Evolutionary conservation across 2,329 filamentous ascomycete genomes (phyloP), one percentile per base, ranked within the genome.

Genomic region (Lizonia empirigonia): DNA sequence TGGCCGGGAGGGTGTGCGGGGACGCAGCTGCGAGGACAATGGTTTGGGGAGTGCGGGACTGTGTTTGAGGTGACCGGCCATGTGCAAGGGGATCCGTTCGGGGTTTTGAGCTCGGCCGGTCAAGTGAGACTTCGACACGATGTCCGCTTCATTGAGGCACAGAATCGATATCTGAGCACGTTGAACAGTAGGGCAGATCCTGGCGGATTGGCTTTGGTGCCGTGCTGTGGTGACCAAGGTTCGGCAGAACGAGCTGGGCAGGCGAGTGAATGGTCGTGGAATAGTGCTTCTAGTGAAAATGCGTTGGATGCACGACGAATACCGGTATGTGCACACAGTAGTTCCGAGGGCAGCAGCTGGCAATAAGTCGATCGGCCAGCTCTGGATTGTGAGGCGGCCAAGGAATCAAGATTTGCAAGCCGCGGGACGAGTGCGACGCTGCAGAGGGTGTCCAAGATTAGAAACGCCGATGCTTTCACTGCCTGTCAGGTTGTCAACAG

Each of bases 381-480:
- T 35, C 37, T 34, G 49, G 36, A 47, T 44, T 38, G 49, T 37
- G 41, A 46, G 39, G 37, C 42, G 44, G 42, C 49, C 37, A 38
- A 41, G 49, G 22, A 51, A 47, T 42, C 49, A 44, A 47, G 49
- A 52, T 52, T 47, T 41, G 49, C 42, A 37, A 33, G 42, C 37
- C 19, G 49, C 42, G 49, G 42, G 49, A 47, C 37, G 33, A 42
- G 49, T 22, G 32, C 18, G 38, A 37, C 32, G 18, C 30, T 45
- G 49, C 30, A 13, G 33, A 34, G 49, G 49, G 42, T 42, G 47
- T 44, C 49, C 49, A 33, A 42, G 32, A 34, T 38, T 47, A 42
- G 49, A 52, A 52, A 52, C 49, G 38, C 49, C 49, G 49, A 52
- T 38, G 49, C 38, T 16, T 46, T 47, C 38, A 47, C 32, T 38